phyloP scores from a whole-genome alignment of 257 asterid genomes.

The Ilex asprella region DNA sequence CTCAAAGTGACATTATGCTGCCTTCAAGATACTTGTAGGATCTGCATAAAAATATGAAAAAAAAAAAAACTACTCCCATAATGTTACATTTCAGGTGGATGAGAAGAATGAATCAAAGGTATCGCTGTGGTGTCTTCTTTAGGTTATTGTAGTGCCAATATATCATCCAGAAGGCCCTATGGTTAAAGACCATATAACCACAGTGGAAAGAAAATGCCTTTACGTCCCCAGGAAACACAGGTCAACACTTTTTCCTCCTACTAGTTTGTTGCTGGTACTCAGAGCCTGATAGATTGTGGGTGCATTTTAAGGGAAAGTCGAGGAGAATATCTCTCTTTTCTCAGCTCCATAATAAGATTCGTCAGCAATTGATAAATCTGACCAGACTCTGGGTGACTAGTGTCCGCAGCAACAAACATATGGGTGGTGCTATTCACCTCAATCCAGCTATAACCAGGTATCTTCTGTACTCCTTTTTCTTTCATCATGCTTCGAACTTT shows the following conservation, averaged over 20 bases:
- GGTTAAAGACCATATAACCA: no score
- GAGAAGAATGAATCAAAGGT: no score
- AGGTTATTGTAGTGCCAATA: no score
- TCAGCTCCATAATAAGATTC: conserved; percentile 56
- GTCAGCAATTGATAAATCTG: conserved; percentile 44
- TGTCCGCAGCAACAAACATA: conserved; percentile 72
- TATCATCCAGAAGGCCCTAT: no score
- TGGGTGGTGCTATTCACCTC: conserved; percentile 55
- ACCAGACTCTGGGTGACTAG: conserved; percentile 51
- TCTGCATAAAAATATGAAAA: no score
- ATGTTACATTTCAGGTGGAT: no score
- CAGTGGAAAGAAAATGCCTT: no score
- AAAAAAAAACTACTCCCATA: no score
- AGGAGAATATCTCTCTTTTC: conserved; percentile 46
- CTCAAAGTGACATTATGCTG: no score
- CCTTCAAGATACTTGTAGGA: no score
- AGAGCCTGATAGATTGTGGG: background rate
- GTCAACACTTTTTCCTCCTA: background rate
- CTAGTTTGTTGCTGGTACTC: background rate
- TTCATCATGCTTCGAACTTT: conserved; percentile 57
- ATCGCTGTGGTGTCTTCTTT: no score
- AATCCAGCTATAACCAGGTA: conserved; percentile 83
- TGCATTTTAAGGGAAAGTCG: conserved; percentile 6
- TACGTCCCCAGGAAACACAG: no score
- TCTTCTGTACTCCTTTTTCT: conserved; percentile 68